These are phyloP conservation scores for Cladorrhinum sp. DNA, from an alignment of 2,329 filamentous ascomycete genomes.

Conservation along the genomic window DNA sequence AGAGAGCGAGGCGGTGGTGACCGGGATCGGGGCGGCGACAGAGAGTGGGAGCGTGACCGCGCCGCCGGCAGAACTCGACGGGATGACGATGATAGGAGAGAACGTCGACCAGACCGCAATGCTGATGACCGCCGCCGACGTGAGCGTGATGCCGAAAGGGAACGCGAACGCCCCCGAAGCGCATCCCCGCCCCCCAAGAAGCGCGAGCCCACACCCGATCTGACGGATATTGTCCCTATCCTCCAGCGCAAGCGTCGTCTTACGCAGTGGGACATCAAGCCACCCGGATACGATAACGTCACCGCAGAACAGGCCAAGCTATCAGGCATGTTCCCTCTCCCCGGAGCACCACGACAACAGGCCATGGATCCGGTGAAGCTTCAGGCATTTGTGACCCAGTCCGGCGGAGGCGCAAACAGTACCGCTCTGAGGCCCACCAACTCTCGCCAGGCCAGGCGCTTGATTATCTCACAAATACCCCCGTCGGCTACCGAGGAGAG, in stretches of 20 bases:
- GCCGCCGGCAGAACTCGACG: constrained; percentile 49
- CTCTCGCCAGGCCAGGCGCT: constrained; percentile 88
- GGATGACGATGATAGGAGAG: constrained; percentile 60
- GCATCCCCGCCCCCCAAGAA: constrained; percentile 81
- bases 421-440: constrained; percentile 88
- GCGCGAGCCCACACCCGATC: constrained; percentile 91
- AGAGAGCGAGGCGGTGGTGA: not conserved
- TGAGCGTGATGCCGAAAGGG: constrained; percentile 42
- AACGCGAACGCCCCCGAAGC: constrained; percentile 67
- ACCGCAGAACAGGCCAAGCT: constrained; percentile 98
- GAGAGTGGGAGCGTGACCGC: constrained; percentile 74
- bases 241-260: constrained; percentile 84
- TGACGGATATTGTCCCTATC: constrained; percentile 81
- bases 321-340: constrained; percentile 97
- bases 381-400: constrained; percentile 93
- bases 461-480: constrained; percentile 83
- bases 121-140: constrained; percentile 57
- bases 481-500: constrained; percentile 68
- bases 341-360: constrained; percentile 90
- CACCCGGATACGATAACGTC: constrained; percentile 95
- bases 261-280: constrained; percentile 99
- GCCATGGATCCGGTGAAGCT: constrained; percentile 92
- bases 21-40: constrained; percentile 53
- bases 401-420: constrained; percentile 66
- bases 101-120: constrained; percentile 39